A percentile compares a stretch with the other conserved stretches of the same genome.
Conservation (phyloP, 345 rosid species). For the Mercurialis annua region DNA sequence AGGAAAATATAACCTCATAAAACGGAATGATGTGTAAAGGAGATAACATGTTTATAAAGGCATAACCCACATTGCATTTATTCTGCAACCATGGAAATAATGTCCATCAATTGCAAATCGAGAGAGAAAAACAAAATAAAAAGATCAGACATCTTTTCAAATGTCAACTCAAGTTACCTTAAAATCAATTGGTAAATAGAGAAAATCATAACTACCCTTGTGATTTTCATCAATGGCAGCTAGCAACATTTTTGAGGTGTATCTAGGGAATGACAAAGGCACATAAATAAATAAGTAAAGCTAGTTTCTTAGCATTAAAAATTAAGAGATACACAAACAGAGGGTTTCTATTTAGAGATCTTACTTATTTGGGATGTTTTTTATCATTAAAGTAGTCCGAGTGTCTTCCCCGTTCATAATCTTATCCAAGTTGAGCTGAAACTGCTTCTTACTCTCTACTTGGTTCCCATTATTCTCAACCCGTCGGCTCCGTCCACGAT, state of each 20-base stretch:
- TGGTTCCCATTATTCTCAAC: constrained; percentile 56
- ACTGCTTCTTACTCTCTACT: constrained; percentile 56
- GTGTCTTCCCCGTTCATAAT: constrained; percentile 65
- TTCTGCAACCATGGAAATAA: constrained; percentile 54
- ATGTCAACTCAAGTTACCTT: constrained; percentile 34
- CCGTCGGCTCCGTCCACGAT: constrained; percentile 56
- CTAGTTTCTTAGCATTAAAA: neutral
- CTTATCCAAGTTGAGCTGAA: constrained; percentile 80
- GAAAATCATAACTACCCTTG: constrained; percentile 78
- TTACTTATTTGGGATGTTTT: constrained; percentile 96
- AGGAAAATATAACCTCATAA: constrained; percentile 51
- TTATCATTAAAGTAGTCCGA: constrained; percentile 89
- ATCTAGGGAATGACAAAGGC: constrained; percentile 44
- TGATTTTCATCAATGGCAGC: constrained; percentile 92
- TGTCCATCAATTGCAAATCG: constrained; percentile 17
- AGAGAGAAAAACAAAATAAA: neutral
- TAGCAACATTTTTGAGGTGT: constrained; percentile 93
- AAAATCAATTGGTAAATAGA: constrained; percentile 87
- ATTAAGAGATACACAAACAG: neutral
- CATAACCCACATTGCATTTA: constrained; percentile 97
- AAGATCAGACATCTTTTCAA: neutral
- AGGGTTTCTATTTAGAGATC: constrained; percentile 8
- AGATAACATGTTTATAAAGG: constrained; percentile 88
- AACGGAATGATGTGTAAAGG: constrained; percentile 83
- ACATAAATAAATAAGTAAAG: constrained; percentile 20